Evolutionary conservation across 208 protist genomes (phyloP).

Genomic region (Herpetomonas samuelpessoai): DNA sequence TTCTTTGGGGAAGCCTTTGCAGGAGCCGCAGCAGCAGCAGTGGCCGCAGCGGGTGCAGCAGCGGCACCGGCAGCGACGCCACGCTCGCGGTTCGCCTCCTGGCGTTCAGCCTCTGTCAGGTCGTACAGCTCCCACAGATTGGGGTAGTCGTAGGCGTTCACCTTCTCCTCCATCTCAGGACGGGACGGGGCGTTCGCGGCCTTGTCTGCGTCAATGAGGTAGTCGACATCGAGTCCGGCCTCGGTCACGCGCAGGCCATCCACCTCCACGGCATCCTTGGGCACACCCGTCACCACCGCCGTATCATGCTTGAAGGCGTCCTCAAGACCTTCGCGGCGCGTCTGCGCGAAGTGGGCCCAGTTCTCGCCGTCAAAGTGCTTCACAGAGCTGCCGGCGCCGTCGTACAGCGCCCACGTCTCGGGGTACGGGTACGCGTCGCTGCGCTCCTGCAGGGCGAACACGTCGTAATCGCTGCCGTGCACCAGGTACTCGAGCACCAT

Average conservation of each 20-base stretch:
- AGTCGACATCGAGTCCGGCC: conserved; percentile 22
- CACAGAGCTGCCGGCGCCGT: conserved; percentile 12
- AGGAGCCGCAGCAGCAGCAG: no score
- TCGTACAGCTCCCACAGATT: conserved; percentile 24
- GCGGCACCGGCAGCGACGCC: conserved; percentile 14
- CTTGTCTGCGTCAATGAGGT: conserved; percentile 1
- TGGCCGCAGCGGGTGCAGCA: conserved; percentile 6
- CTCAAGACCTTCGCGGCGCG: conserved; percentile 10
- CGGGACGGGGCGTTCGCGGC: not conserved
- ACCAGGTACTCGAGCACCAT: conserved; percentile 20
- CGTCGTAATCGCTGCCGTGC: conserved; percentile 9
- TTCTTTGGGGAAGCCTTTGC: no score
- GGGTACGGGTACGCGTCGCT: conserved; percentile 24
- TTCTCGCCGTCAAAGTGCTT: conserved; percentile 11
- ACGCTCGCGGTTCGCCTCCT: conserved; percentile 12
- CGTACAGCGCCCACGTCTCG: conserved; percentile 24
- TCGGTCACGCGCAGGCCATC: conserved; percentile 9
- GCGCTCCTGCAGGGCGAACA: conserved; percentile 4
- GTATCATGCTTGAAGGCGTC: conserved; percentile 31
- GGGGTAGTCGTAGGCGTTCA: conserved; percentile 27
- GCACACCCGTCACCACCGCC: conserved; percentile 14
- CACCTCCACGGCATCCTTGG: conserved; percentile 18
- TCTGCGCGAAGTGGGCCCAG: conserved; percentile 14
- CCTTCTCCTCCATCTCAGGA: conserved; percentile 11
- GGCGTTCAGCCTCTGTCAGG: conserved; percentile 17